These are phyloP conservation scores for Irpex rosettiformis DNA, from an alignment of 1,284 basidiomycete species.

Conservation along the genomic window DNA sequence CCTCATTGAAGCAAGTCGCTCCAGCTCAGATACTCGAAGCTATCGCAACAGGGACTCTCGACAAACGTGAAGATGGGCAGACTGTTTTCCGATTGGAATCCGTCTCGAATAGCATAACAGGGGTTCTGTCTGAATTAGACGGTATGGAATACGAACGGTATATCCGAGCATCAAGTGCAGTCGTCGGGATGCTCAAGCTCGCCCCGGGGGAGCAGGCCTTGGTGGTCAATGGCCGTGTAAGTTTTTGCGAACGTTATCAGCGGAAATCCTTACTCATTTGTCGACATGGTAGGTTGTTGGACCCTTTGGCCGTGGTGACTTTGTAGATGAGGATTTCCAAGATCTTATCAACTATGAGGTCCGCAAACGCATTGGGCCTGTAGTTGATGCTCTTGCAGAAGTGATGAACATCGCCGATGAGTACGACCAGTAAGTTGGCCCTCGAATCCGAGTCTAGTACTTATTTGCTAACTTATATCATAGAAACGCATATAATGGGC, in stretches of 20 bases:
- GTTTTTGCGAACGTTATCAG: conserved; percentile 17
- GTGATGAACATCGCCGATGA: conserved; percentile 31
- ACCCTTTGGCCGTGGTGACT: conserved; percentile 52
- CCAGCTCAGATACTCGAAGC: conserved; percentile 36
- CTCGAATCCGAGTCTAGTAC: background rate
- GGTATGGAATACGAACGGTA: conserved; percentile 38
- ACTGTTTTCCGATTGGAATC: conserved; percentile 35
- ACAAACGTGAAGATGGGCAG: conserved; percentile 25
- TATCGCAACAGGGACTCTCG: conserved; percentile 29
- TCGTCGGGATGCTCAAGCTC: conserved; percentile 54
- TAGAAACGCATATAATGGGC: conserved; percentile 53
- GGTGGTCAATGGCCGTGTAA: conserved; percentile 80
- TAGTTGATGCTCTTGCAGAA: conserved; percentile 59
- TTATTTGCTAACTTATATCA: background rate
- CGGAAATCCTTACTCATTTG: background rate
- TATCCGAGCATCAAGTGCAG: conserved; percentile 38
- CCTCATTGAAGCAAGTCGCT: conserved; percentile 35
- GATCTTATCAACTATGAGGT: conserved; percentile 72
- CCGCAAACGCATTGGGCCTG: conserved; percentile 62
- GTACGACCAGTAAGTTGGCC: background rate
- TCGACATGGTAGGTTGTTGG: conserved; percentile 53
- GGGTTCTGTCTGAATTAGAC: conserved; percentile 28
- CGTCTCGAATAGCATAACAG: background rate
- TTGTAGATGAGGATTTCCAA: conserved; percentile 65
- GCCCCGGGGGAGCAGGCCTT: conserved; percentile 57